Evolutionary conservation across 1,139 yeast genomes (phyloP).

Genomic region (Kodamaea alishanica): DNA sequence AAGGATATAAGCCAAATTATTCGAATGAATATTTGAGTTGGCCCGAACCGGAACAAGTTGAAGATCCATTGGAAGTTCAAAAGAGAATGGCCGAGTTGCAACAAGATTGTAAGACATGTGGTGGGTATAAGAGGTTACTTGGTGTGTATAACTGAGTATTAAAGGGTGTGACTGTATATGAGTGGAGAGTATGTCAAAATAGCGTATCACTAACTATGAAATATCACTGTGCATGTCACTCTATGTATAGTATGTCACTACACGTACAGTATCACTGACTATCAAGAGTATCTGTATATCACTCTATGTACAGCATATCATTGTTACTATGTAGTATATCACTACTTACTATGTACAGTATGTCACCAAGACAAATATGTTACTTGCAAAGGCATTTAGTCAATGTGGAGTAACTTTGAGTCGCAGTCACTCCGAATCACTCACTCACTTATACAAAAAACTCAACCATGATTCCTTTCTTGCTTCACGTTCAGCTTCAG

Average conservation of each 20-base stretch:
- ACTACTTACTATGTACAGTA: too few relatives aligned
- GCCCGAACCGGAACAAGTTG: constrained; percentile 47
- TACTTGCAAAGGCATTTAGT: too few relatives aligned
- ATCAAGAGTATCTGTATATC: too few relatives aligned
- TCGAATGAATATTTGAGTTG: constrained; percentile 49
- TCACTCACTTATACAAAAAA: constrained; percentile 44
- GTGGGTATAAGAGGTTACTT: constrained; percentile 48
- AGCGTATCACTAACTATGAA: too few relatives aligned
- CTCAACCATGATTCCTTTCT: constrained; percentile 57
- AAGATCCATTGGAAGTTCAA: constrained; percentile 47
- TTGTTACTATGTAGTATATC: too few relatives aligned
- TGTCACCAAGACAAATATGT: too few relatives aligned
- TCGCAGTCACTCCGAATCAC: neutral
- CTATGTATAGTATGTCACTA: too few relatives aligned
- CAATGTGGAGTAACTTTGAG: neutral
- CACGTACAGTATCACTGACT: too few relatives aligned
- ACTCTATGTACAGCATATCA: too few relatives aligned
- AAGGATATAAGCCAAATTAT: constrained; percentile 48
- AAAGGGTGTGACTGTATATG: too few relatives aligned
- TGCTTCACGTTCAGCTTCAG: constrained; percentile 57
- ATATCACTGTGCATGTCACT: too few relatives aligned
- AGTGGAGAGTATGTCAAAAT: too few relatives aligned
- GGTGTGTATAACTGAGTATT: neutral
- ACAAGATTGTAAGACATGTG: constrained; percentile 43
- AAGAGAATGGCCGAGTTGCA: constrained; percentile 46